Evolutionary conservation across 208 protist species (phyloP).

Genomic region (Leishmania mexicana): DNA sequence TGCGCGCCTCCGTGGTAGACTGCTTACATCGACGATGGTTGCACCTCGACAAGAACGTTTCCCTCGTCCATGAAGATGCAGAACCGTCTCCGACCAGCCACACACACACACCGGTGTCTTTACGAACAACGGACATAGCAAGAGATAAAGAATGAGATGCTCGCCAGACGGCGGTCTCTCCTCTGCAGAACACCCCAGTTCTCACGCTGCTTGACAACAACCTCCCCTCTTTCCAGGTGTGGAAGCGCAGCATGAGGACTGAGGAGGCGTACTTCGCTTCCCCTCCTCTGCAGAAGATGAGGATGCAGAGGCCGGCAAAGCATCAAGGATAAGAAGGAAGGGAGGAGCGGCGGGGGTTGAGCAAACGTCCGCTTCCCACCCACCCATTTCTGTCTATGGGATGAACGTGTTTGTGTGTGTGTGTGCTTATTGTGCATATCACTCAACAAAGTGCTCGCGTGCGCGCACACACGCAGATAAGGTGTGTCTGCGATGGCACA

Average conservation of each 20-base stretch:
- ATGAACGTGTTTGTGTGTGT: background rate
- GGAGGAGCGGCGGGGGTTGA: background rate
- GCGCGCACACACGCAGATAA: background rate
- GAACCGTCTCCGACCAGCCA: background rate
- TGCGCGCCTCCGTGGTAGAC: background rate
- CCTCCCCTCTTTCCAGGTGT: background rate
- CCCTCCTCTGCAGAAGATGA: background rate
- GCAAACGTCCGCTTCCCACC: background rate
- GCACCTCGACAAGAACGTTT: background rate
- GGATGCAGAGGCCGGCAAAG: background rate
- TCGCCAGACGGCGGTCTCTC: background rate
- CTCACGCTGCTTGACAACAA: background rate
- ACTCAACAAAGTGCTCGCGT: background rate
- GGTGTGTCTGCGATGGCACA: background rate
- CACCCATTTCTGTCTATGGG: constrained; percentile 2
- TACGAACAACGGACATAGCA: background rate
- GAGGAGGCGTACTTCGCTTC: background rate
- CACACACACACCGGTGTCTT: background rate
- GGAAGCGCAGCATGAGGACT: background rate
- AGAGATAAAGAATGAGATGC: background rate
- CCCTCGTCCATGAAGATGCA: background rate
- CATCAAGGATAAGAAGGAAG: background rate
- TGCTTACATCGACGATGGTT: background rate
- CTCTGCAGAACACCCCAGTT: background rate
- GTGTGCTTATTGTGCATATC: background rate